These are phyloP conservation scores for Parietichytrium sp. DNA, from an alignment of 108 stramenopile species.

Conservation along the genomic window DNA sequence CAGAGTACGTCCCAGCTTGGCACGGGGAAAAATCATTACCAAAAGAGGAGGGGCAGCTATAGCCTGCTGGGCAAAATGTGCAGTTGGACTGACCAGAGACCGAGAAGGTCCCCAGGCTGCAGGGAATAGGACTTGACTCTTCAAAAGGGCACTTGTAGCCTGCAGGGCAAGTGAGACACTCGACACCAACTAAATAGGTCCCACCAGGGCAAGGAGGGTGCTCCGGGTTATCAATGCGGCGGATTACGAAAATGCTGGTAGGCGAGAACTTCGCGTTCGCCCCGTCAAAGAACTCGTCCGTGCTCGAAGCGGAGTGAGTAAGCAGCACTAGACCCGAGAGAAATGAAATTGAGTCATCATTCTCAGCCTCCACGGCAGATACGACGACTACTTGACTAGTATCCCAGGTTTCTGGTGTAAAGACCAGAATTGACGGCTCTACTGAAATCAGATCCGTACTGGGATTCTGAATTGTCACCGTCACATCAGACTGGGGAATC, in stretches of 20 bases:
- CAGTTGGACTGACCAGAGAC: constrained; percentile 43
- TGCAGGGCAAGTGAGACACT: constrained; percentile 42
- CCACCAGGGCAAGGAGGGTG: not conserved
- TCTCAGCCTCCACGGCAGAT: constrained; percentile 38
- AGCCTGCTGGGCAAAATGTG: constrained; percentile 53
- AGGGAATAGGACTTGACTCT: constrained; percentile 7
- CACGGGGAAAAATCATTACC: constrained; percentile 37
- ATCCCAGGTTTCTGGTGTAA: constrained; percentile 13
- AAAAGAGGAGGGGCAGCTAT: constrained; percentile 42
- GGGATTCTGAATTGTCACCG: constrained; percentile 14
- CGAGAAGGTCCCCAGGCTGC: constrained; percentile 52
- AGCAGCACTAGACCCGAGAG: not conserved
- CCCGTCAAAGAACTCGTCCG: not conserved
- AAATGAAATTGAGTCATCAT: not conserved
- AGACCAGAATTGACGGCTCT: not conserved
- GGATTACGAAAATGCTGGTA: not conserved
- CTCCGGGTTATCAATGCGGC: not conserved
- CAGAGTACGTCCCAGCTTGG: constrained; percentile 48
- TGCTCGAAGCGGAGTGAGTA: not conserved
- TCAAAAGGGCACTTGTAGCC: constrained; percentile 50
- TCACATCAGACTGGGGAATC: constrained; percentile 35
- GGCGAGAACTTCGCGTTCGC: constrained; percentile 17
- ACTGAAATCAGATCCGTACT: not conserved
- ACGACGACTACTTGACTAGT: constrained; percentile 40
- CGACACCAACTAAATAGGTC: not conserved